Conservation (phyloP, 768 basidiomycete genomes). For the Gautieria morchelliformis region DNA sequence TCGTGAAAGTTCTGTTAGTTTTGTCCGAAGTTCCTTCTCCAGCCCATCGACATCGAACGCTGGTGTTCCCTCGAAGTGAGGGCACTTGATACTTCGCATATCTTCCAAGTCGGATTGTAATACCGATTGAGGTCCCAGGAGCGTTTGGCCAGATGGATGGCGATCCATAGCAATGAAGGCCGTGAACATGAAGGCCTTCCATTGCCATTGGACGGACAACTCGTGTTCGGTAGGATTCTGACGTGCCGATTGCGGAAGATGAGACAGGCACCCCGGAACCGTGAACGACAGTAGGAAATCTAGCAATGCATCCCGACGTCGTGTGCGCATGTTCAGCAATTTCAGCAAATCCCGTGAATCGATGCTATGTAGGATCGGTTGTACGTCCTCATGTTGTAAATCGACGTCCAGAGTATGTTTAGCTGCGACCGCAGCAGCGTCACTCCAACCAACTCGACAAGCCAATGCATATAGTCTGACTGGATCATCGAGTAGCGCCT, state of each 20-base stretch:
- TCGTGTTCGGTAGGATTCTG: constrained; percentile 1
- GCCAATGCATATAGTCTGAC: constrained; percentile 46
- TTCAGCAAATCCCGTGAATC: constrained; percentile 42
- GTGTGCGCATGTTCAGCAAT: constrained; percentile 45
- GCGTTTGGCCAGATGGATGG: constrained; percentile 4
- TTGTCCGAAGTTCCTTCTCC: neutral
- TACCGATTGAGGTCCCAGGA: constrained; percentile 1
- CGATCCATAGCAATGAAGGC: constrained; percentile 6
- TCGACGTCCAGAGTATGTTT: constrained; percentile 44
- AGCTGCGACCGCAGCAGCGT: constrained; percentile 46
- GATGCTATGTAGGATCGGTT: constrained; percentile 36
- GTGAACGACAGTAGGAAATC: constrained; percentile 1
- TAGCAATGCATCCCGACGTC: constrained; percentile 34
- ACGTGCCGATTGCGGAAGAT: neutral
- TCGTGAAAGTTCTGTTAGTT: constrained; percentile 1
- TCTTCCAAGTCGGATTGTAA: constrained; percentile 5
- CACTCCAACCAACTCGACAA: constrained; percentile 49
- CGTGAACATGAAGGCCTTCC: constrained; percentile 7
- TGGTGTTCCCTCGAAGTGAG: neutral
- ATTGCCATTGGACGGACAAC: constrained; percentile 7
- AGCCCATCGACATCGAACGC: constrained; percentile 4
- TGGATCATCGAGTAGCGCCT: constrained; percentile 38
- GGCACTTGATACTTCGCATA: constrained; percentile 2
- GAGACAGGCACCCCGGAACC: neutral
- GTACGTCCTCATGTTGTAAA: constrained; percentile 37